Percentiles rank a stretch among this genome's conserved stretches.
These are phyloP conservation scores for Aureobasidium lini DNA, from an alignment of 2,329 filamentous ascomycete species.

Conservation along the genomic window DNA sequence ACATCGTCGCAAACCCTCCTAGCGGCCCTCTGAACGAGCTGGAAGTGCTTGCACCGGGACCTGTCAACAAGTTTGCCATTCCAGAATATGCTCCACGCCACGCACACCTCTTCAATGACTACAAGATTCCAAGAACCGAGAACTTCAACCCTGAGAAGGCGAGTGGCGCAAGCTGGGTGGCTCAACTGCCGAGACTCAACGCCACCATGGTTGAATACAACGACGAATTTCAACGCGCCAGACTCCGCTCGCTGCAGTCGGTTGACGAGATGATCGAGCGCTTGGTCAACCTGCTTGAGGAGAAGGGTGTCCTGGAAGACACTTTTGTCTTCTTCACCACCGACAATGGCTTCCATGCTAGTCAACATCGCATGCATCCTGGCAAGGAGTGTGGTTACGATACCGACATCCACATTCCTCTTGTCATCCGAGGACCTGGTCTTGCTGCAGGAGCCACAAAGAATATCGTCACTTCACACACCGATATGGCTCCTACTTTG, in stretches of 20 bases:
- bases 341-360: slow-evolving; percentile 55
- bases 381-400: slow-evolving; percentile 54
- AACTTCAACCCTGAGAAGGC: slow-evolving; percentile 36
- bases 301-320: slow-evolving; percentile 32
- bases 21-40: not conserved
- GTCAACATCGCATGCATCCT: slow-evolving; percentile 51
- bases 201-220: slow-evolving; percentile 39
- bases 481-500: slow-evolving; percentile 57
- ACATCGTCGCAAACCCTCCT: slow-evolving; percentile 14
- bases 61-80: slow-evolving; percentile 17
- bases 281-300: slow-evolving; percentile 38
- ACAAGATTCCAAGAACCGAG: slow-evolving; percentile 47
- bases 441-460: slow-evolving; percentile 37
- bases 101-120: slow-evolving; percentile 47
- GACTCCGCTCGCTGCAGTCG: slow-evolving; percentile 46
- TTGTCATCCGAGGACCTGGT: slow-evolving; percentile 53
- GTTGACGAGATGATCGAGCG: slow-evolving; percentile 50
- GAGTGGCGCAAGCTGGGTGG: slow-evolving; percentile 44
- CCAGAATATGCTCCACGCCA: slow-evolving; percentile 48
- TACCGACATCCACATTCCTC: slow-evolving; percentile 53
- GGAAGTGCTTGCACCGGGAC: not conserved
- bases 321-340: slow-evolving; percentile 56
- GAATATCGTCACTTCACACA: slow-evolving; percentile 52
- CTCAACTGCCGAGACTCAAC: slow-evolving; percentile 34
- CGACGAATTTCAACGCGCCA: slow-evolving; percentile 46